Evolutionary conservation across 78 protist genomes (phyloP), one percentile per base, ranked within the genome.

Genomic region (Dictyostelium firmibasis): DNA sequence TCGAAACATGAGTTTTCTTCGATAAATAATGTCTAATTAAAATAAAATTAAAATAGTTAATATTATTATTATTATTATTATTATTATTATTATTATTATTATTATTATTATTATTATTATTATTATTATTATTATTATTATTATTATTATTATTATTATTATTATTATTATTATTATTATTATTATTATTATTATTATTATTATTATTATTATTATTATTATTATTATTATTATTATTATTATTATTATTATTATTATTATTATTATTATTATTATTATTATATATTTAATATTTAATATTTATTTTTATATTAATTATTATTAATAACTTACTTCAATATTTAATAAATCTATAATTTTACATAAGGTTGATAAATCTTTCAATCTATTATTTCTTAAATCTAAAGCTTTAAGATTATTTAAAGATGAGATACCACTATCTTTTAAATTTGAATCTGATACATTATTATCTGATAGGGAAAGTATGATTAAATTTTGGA

Each of bases 1-100:
- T 89, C 94, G 44, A 79, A 89, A 47, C 94, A 89, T 2, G 86
- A 4, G 25, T 89, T 89, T 75, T 89, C 94, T 31, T 89, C 94
- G 23, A 89, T 18, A 35, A 89, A 89, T 14, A 89, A 50, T 20
- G 86, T 57, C 93, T 86, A 79, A 16, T n/a, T 8, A 60, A 18
- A 35, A 50, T 4, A 38, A 14, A 14, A 36, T 38, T 5, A 36
- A 29, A 75, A 13, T 76, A 76, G 44, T 76, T 76, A 31, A 31
- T 20, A 76, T 16, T 35, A 36, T 23, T 41, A 38, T 38, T 20
- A 53, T 53, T 33, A 16, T 31, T 74, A 16, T n/a, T 20, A 76
- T 16, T 35, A 36, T 23, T 41, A 38, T 38, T 20, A 53, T 53
- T 33, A 16, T 31, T 74, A 16, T 76, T 76, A 31, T 14, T 20